phyloP scores from a whole-genome alignment of 2,329 filamentous ascomycete genomes.

The Xylariaceae sp. region DNA sequence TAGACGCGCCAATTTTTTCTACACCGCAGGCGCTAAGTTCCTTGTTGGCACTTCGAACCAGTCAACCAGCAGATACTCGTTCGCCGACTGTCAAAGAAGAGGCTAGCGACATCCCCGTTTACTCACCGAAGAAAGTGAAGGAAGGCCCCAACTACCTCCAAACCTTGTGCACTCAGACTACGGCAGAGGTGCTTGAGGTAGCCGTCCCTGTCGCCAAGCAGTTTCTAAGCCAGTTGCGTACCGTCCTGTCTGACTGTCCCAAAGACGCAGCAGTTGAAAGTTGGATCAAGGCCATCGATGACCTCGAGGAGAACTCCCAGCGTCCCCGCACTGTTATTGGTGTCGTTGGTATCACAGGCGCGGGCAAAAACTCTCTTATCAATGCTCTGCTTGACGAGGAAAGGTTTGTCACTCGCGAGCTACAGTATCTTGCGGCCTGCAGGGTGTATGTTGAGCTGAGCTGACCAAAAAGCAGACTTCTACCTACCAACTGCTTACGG shows the following conservation, averaged over 20 bases:
- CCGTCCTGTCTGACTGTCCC: constrained; percentile 5
- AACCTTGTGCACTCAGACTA: constrained; percentile 10
- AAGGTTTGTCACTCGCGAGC: too few relatives aligned
- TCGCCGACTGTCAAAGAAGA: too few relatives aligned
- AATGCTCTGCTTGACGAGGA: constrained; percentile 60
- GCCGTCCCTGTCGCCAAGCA: constrained; percentile 16
- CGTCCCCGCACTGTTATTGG: constrained; percentile 44
- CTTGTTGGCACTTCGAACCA: too few relatives aligned
- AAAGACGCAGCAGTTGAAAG: constrained; percentile 5
- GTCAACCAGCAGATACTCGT: too few relatives aligned
- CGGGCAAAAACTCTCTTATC: constrained; percentile 58
- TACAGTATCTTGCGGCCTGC: too few relatives aligned
- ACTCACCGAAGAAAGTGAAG: too few relatives aligned
- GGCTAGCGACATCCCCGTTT: too few relatives aligned
- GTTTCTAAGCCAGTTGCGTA: constrained; percentile 17
- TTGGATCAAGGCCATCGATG: constrained; percentile 38
- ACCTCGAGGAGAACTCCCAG: constrained; percentile 34
- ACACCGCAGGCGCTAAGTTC: too few relatives aligned
- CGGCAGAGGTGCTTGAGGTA: constrained; percentile 19
- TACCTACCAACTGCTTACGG: constrained; percentile 25
- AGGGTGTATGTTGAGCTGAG: constrained; percentile 1
- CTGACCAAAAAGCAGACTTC: constrained; percentile 13
- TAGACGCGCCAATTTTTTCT: too few relatives aligned
- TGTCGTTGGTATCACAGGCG: constrained; percentile 56
- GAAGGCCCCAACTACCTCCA: constrained; percentile 22